Base-by-base conservation (phyloP, 106 monocot genomes). In the Acorus gramineus region DNA sequence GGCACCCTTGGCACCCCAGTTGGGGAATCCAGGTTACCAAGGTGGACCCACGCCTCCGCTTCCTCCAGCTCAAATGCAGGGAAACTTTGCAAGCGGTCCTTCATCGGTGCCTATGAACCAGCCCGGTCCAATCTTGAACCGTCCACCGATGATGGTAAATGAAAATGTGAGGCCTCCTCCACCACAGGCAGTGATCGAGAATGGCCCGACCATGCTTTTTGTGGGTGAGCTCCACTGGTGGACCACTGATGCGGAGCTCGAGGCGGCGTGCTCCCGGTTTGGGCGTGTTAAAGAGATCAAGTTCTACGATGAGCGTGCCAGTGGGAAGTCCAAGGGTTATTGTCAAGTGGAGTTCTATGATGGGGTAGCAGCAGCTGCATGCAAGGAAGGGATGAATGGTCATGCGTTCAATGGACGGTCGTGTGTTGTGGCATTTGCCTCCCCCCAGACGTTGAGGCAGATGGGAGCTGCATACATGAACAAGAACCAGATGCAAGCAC, bases 281-380 rank as follows among this genome's bases (percentile, higher is more conserved):
- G 93, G 93, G 11, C 83, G 75, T 55, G 81, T 89, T 14, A 93
- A 93, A 56, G 93, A 89, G 60, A 69, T 93, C 11, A 85, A 72
- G 59, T 93, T 93, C 66, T 93, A 79, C 49, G 93, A 93, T 49
- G 93, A 93, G 74, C 85, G 85, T 71, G 93, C 93, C 3, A 89
- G 93, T 14, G 93, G 93, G 7, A 93, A 93, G 52, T 93, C 93
- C 3, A 93, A 93, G 65, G 93, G 93, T 3, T 93, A 89, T 60
- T 75, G 76, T 52, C 93, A 93, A 83, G 93, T 89, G 8, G 93
- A 93, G 11, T 93, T 93, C 64, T 89, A 74, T 53, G 89, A 93
- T 66, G 83, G 83, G 4, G 56, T 14, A 45, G 82, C 69, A 1
- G 88, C 93, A 0, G 59, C 80, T 0, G 74, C 83, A 2, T 93